phyloP scores from a whole-genome alignment of 2,329 filamentous ascomycete genomes.

The Xylariaceae sp. region DNA sequence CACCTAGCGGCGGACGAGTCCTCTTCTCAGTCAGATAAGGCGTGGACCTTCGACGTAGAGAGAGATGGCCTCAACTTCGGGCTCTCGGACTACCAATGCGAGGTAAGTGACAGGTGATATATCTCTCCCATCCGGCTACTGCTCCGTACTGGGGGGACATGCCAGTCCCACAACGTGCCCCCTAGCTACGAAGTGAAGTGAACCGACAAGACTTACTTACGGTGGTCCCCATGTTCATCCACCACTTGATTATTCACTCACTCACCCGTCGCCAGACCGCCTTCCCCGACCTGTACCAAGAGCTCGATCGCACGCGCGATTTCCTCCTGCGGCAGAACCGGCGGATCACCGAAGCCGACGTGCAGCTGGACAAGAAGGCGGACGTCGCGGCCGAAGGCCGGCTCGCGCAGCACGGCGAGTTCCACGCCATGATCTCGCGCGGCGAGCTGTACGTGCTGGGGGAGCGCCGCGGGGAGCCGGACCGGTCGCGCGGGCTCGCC shows the following conservation, averaged over 20 bases:
- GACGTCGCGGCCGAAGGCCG: slow-evolving; percentile 20
- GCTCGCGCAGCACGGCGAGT: slow-evolving; percentile 21
- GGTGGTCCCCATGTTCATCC: too few species aligned
- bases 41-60: slow-evolving; percentile 23
- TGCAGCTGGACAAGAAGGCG: slow-evolving; percentile 19
- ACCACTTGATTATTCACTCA: background rate
- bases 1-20: background rate
- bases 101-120: slow-evolving; percentile 11
- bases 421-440: slow-evolving; percentile 27
- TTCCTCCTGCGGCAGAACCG: slow-evolving; percentile 19
- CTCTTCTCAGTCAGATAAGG: background rate
- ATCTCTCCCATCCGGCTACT: background rate
- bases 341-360: slow-evolving; percentile 19
- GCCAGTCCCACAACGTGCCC: too few species aligned
- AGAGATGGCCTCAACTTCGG: slow-evolving; percentile 27
- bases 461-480: slow-evolving; percentile 29
- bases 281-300: slow-evolving; percentile 28
- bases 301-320: slow-evolving; percentile 27
- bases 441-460: slow-evolving; percentile 28
- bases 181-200: too few species aligned
- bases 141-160: background rate
- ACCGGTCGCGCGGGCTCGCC: slow-evolving; percentile 29
- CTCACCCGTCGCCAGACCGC: slow-evolving; percentile 17
- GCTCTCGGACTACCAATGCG: slow-evolving; percentile 26
- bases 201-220: too few species aligned